Conservation (phyloP, 805 yeast species). For the Myxozyma vanderwaltii region DNA sequence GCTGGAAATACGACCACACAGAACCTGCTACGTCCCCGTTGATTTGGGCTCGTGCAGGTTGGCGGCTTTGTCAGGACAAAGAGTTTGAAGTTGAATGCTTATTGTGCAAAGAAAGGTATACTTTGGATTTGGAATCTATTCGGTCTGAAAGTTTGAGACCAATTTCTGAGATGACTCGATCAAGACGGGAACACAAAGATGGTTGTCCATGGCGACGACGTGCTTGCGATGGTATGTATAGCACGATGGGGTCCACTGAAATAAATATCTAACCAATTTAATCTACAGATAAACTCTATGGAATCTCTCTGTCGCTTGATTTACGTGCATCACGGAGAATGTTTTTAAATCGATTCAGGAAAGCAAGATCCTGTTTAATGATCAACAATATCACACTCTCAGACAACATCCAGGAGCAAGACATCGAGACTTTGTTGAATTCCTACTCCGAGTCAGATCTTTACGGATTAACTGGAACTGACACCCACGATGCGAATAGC, state of each 20-base stretch:
- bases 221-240: constrained; percentile 23
- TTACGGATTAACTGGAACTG: background rate
- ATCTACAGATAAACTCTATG: constrained; percentile 7
- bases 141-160: background rate
- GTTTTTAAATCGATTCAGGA: constrained; percentile 4
- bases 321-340: background rate
- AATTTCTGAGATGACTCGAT: constrained; percentile 10
- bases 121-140: background rate
- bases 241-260: no score
- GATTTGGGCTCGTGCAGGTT: constrained; percentile 30
- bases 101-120: constrained; percentile 7
- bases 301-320: constrained; percentile 8
- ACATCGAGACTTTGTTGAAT: background rate
- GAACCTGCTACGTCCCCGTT: constrained; percentile 19
- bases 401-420: background rate
- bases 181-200: constrained; percentile 12
- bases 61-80: constrained; percentile 10
- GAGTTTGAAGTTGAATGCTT: constrained; percentile 5
- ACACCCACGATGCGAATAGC: background rate
- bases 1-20: constrained; percentile 17
- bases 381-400: background rate
- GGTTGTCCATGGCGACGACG: constrained; percentile 26
- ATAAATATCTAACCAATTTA: no score
- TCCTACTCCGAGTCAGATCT: background rate
- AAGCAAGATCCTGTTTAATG: background rate